These are phyloP conservation scores for Erysimum cheiranthoides DNA, from an alignment of 345 rosid genomes.

Conservation along the genomic window DNA sequence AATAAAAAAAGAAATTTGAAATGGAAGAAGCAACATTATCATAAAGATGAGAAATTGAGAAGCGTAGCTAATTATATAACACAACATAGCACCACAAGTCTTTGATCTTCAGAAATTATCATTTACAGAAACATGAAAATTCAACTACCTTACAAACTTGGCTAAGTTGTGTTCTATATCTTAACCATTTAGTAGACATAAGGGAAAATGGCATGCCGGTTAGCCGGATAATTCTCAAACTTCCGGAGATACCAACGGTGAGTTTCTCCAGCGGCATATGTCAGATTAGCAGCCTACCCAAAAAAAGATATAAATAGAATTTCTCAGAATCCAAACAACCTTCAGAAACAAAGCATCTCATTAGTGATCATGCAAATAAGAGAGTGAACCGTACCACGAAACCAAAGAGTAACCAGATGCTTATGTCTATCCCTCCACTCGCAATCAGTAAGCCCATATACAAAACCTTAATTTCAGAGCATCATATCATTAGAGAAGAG, in stretches of 20 bases:
- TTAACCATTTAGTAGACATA: constrained; percentile 45
- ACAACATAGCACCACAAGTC: neutral
- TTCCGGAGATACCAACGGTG: constrained; percentile 71
- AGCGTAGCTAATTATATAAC: neutral
- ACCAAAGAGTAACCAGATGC: constrained; percentile 63
- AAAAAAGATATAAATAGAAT: neutral
- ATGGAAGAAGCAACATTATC: neutral
- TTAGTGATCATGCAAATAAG: neutral
- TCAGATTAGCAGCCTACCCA: constrained; percentile 70
- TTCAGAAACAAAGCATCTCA: constrained; percentile 5
- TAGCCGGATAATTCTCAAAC: constrained; percentile 67
- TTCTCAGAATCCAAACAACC: constrained; percentile 17
- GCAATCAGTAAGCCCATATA: constrained; percentile 71
- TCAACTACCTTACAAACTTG: neutral
- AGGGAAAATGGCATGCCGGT: constrained; percentile 62
- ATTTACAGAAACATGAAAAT: constrained; percentile 1
- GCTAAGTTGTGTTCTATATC: neutral
- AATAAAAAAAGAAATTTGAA: too few species aligned
- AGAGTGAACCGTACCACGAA: constrained; percentile 59
- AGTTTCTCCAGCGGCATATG: constrained; percentile 71
- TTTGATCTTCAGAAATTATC: neutral
- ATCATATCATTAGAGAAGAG: constrained; percentile 2
- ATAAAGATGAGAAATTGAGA: neutral
- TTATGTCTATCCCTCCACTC: constrained; percentile 74
- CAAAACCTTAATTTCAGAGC: constrained; percentile 55